Evolutionary conservation across 2,329 filamentous ascomycete genomes (phyloP).

Genomic region (Dothideomycetes sp.): DNA sequence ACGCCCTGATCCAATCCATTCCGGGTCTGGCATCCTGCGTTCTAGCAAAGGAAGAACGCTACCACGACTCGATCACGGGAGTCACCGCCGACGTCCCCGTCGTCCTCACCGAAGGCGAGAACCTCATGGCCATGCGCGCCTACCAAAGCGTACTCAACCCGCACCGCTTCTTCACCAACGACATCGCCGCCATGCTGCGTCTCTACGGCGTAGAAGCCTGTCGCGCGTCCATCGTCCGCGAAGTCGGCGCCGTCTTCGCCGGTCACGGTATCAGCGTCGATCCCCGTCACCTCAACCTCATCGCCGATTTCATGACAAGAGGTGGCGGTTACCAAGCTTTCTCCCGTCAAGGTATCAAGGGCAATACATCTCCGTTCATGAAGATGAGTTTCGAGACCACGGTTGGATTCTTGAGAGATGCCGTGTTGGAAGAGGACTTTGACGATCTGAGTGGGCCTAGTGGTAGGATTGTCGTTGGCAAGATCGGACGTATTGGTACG

Average conservation of each 20-base stretch:
- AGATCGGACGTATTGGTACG: constrained; percentile 74
- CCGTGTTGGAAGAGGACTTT: constrained; percentile 79
- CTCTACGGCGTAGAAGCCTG: constrained; percentile 92
- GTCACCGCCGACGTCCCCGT: constrained; percentile 34
- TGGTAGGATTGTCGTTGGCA: constrained; percentile 79
- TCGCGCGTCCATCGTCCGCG: constrained; percentile 74
- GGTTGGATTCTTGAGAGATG: constrained; percentile 84
- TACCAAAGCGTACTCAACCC: constrained; percentile 80
- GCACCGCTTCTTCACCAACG: constrained; percentile 81
- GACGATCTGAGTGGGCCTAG: constrained; percentile 82
- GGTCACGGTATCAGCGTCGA: constrained; percentile 91
- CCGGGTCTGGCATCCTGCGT: constrained; percentile 65
- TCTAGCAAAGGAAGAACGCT: constrained; percentile 44
- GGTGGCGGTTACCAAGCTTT: constrained; percentile 84
- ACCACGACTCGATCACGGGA: constrained; percentile 41
- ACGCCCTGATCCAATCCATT: constrained; percentile 80
- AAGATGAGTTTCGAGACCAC: constrained; percentile 99
- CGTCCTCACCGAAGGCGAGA: constrained; percentile 76
- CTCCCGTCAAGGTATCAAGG: constrained; percentile 78
- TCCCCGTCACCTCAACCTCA: constrained; percentile 84
- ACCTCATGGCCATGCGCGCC: constrained; percentile 82
- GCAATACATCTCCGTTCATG: constrained; percentile 82
- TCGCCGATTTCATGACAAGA: constrained; percentile 97
- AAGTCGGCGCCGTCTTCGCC: constrained; percentile 77
- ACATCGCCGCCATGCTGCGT: constrained; percentile 73